Percentiles rank a stretch among this genome's conserved stretches.
These are phyloP conservation scores for Magnaporthiopsis rhizophila DNA, from an alignment of 2,329 filamentous ascomycete species.

Conservation along the genomic window DNA sequence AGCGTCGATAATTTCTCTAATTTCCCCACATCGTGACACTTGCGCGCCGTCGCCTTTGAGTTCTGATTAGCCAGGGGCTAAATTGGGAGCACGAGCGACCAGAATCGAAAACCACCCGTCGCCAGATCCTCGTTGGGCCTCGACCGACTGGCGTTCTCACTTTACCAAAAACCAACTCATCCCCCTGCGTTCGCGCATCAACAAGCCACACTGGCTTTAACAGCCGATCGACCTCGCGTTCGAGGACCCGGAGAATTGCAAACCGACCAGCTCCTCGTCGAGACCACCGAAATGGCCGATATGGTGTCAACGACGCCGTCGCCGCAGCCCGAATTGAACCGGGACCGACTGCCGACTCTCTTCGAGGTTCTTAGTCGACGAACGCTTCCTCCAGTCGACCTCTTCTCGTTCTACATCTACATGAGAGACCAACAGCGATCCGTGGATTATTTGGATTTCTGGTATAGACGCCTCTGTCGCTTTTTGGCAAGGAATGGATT, in stretches of 20 bases:
- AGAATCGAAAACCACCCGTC: background rate
- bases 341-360: conserved; percentile 85
- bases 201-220: background rate
- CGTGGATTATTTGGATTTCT: conserved; percentile 97
- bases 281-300: conserved; percentile 28
- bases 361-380: conserved; percentile 92
- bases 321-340: conserved; percentile 50
- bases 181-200: background rate
- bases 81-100: background rate
- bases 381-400: conserved; percentile 89
- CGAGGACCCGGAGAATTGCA: background rate
- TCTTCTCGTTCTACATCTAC: conserved; percentile 99
- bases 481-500: conserved; percentile 8
- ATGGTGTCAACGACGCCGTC: conserved; percentile 31
- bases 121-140: background rate
- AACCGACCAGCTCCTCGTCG: background rate
- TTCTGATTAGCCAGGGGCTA: conserved; percentile 3
- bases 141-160: background rate
- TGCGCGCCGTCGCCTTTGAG: background rate
- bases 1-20: background rate
- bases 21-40: background rate
- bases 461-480: conserved; percentile 47
- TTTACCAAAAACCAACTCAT: background rate
- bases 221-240: background rate
- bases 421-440: conserved; percentile 98